Evolutionary conservation across 768 basidiomycete species (phyloP).

Genomic region (Tylopilus plumbeoviolaceoides): DNA sequence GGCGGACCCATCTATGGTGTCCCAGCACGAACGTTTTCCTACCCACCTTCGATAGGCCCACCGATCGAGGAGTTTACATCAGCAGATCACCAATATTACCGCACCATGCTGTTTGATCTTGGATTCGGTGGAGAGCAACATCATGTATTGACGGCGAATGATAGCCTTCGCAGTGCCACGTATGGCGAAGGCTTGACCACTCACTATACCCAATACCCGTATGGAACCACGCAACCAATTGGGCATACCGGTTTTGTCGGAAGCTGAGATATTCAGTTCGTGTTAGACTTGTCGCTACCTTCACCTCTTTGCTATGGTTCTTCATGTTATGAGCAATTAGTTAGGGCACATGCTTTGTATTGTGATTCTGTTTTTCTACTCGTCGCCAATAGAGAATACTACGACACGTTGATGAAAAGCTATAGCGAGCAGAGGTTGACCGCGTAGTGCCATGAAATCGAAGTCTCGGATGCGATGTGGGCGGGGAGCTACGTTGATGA

Average conservation of each 20-base stretch:
- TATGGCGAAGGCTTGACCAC: constrained; percentile 35
- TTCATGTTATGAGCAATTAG: constrained; percentile 12
- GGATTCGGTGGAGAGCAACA: constrained; percentile 52
- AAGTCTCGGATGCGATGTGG: constrained; percentile 71
- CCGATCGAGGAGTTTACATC: constrained; percentile 23
- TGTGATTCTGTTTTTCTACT: constrained; percentile 32
- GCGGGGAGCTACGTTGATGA: constrained; percentile 52
- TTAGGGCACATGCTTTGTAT: constrained; percentile 22
- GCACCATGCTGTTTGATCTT: constrained; percentile 70
- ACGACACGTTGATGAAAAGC: constrained; percentile 57
- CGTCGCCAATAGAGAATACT: constrained; percentile 63
- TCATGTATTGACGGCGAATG: constrained; percentile 16
- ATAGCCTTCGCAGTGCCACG: constrained; percentile 21
- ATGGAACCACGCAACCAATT: constrained; percentile 24
- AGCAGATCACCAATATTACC: constrained; percentile 68
- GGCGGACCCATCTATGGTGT: constrained; percentile 12
- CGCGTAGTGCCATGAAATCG: constrained; percentile 62
- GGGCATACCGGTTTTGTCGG: constrained; percentile 24
- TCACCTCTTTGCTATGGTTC: neutral
- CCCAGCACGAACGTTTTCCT: constrained; percentile 12
- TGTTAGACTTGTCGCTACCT: too few species aligned
- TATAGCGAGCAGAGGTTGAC: constrained; percentile 64
- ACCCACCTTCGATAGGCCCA: constrained; percentile 34
- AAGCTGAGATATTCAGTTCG: constrained; percentile 3
- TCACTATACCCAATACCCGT: constrained; percentile 33